These are phyloP conservation scores for Bryoerythrophyllum caledonicum DNA, from an alignment of 225 moss, liverwort and hornwort species.

Conservation along the genomic window DNA sequence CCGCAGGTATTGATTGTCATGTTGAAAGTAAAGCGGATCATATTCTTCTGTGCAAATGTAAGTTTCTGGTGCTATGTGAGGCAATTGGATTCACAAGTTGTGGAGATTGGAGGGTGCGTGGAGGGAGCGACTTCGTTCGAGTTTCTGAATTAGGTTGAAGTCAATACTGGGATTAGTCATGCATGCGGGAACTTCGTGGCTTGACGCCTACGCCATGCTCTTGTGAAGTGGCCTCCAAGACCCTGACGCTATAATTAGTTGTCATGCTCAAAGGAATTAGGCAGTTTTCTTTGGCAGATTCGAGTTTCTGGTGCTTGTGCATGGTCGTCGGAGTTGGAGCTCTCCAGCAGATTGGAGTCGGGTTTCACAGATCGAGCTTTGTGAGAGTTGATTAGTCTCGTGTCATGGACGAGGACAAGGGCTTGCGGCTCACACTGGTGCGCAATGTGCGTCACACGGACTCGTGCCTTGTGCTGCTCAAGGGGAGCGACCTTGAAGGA, in stretches of 20 bases:
- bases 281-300: not conserved
- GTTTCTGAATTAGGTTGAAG: too few relatives aligned
- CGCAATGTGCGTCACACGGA: conserved; percentile 74
- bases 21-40: too few relatives aligned
- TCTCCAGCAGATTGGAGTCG: not conserved
- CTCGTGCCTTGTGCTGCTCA: conserved; percentile 50
- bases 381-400: not conserved
- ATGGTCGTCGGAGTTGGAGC: not conserved
- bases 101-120: too few relatives aligned
- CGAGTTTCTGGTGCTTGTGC: conserved; percentile 1
- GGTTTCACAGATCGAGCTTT: not conserved
- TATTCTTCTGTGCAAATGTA: too few relatives aligned
- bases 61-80: too few relatives aligned
- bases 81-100: too few relatives aligned
- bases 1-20: too few relatives aligned
- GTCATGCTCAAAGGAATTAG: too few relatives aligned
- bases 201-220: conserved; percentile 26
- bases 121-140: too few relatives aligned
- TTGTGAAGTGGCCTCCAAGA: conserved; percentile 29
- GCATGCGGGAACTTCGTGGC: not conserved
- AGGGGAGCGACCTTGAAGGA: conserved; percentile 28
- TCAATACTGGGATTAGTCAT: too few relatives aligned
- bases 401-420: conserved; percentile 34
- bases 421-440: conserved; percentile 56
- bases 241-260: not conserved